Percentiles rank a stretch among this genome's conserved stretches.
phyloP scores from a whole-genome alignment of 2,329 filamentous ascomycete genomes.

The Lasiodiplodia sp. region DNA sequence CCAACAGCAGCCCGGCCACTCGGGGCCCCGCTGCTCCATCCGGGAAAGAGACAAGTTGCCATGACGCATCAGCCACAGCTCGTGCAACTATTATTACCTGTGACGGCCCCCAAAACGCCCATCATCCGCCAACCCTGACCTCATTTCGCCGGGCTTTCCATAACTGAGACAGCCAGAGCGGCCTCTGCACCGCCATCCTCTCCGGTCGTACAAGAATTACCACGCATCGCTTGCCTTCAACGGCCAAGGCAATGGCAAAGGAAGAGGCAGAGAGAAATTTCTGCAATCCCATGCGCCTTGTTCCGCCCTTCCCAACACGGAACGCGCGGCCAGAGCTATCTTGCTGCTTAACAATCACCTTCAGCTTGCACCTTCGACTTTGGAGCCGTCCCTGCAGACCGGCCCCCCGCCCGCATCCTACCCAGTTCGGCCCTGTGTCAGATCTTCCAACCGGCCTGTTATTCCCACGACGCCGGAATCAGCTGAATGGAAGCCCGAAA shows the following conservation, averaged over 20 bases:
- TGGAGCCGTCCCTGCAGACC: slow-evolving; percentile 4
- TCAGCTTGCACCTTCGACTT: not conserved
- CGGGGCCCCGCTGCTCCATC: not conserved
- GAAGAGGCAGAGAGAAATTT: not conserved
- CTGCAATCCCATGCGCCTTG: slow-evolving; percentile 10
- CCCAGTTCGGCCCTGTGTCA: not conserved
- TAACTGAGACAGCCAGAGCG: not conserved
- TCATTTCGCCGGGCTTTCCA: not conserved
- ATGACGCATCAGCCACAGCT: slow-evolving; percentile 5
- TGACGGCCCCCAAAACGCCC: slow-evolving; percentile 16
- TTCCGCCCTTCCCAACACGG: not conserved
- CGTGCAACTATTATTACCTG: slow-evolving; percentile 14
- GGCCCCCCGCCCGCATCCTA: not conserved
- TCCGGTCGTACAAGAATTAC: not conserved
- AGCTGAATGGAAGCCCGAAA: not conserved
- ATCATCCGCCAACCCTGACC: slow-evolving; percentile 3
- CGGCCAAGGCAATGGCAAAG: not conserved
- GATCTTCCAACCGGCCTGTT: slow-evolving; percentile 9
- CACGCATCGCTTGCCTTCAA: not conserved
- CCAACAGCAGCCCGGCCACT: slow-evolving; percentile 2
- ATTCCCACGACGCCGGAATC: not conserved
- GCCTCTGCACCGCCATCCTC: not conserved
- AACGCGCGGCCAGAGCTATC: slow-evolving; percentile 6
- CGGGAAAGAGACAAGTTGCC: not conserved
- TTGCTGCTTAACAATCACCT: not conserved